Base-by-base conservation (phyloP, 208 protist genomes). In the Angomonas desouzai region DNA sequence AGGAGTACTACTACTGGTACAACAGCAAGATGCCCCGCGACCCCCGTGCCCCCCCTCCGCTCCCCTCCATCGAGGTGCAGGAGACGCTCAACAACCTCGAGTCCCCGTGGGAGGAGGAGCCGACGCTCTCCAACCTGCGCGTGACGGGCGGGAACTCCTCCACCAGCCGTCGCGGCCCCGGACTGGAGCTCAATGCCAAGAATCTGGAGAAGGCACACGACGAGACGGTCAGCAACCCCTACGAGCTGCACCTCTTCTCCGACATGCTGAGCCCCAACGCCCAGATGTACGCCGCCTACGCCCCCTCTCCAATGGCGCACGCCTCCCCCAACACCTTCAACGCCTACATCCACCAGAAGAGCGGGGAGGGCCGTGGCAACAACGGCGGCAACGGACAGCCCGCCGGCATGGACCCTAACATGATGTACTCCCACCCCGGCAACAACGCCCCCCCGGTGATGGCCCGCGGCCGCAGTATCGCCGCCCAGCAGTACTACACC, bases 1-100 rank as follows among this genome's bases (percentile, higher is more conserved):
- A 76, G 38, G 87, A 88, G 70, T 94, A 94, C 68, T 80, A 83
- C 65, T 87, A 91, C 70, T 94, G 87, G 87, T 94, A 89, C 64
- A 66, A 89, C 70, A 85, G 68, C 68, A 89, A 91, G 55, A 48
- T 79, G 45, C 72, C 79, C 20, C 76, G 75, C 18, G 87, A 94
- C 57, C 78, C 69, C 6, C 87, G 84, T 27, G 72, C 85, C 25
- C 84, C 82, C 25, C 72, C 82, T 27, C 87, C 87, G 49, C 74
- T 94, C 32, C 80, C 81, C 18, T 85, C 85, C 29, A 29, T 82
- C n/a, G 72, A 79, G 38, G 75, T 85, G 38, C 77, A 85, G 48
- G 82, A 89, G 48, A 61, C 64, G 3, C 70, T 89, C 28, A 76
- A 72, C 58, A 74, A 68, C 59, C 62, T 84, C 62, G 86, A 93